Conservation (phyloP, 2,329 filamentous ascomycete species). For the Akanthomyces muscarius region DNA sequence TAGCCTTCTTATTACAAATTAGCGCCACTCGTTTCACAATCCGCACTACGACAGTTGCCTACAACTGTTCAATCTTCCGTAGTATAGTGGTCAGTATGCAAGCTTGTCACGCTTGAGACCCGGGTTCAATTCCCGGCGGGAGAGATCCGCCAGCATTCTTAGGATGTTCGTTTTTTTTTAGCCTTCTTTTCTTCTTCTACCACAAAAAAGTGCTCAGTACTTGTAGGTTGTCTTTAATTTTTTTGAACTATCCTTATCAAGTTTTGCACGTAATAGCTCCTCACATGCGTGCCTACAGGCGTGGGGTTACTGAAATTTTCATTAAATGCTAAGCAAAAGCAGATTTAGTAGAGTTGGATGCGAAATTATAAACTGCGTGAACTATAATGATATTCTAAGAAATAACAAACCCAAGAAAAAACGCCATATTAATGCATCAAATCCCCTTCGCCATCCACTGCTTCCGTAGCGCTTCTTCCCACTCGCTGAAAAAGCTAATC, state of each 20-base stretch:
- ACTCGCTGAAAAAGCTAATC: conserved; percentile 32
- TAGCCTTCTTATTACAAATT: neutral
- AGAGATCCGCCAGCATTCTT: conserved; percentile 19
- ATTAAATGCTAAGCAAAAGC: too few species aligned
- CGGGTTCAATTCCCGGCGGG: conserved; percentile 25
- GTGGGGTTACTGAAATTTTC: too few species aligned
- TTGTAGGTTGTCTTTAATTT: too few species aligned
- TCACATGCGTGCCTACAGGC: too few species aligned
- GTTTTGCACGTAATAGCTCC: too few species aligned
- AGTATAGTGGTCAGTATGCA: conserved; percentile 26
- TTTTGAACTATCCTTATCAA: too few species aligned
- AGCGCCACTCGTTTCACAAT: neutral
- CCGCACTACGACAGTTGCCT: conserved; percentile 17
- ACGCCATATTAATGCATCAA: neutral
- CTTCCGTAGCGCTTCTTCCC: conserved; percentile 33
- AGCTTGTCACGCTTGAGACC: conserved; percentile 26
- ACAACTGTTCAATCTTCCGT: conserved; percentile 21
- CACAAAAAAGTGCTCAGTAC: too few species aligned
- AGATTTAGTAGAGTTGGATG: too few species aligned
- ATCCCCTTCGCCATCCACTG: conserved; percentile 25
- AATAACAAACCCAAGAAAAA: neutral
- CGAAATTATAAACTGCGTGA: too few species aligned
- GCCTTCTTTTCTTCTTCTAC: neutral
- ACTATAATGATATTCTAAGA: neutral
- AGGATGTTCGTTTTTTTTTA: conserved; percentile 16